Evolutionary conservation across 139 green algal genomes (phyloP).

Genomic region (Chlamydomonas urium): DNA sequence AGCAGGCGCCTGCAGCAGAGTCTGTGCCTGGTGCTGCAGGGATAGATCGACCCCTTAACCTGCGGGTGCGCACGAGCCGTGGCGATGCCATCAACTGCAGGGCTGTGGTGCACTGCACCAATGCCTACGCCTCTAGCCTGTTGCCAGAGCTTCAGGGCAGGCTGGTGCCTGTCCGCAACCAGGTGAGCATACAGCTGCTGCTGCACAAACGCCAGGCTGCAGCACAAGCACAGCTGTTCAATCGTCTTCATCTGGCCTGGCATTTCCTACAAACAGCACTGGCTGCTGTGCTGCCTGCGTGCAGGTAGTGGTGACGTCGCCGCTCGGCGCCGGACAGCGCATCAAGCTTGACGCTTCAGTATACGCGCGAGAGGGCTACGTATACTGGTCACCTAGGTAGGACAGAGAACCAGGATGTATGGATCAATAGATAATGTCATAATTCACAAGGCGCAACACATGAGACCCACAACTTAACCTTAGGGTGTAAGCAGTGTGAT

Average conservation of each 20-base stretch:
- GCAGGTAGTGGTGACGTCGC: conserved; percentile 12
- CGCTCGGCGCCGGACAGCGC: neutral
- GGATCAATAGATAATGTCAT: too few relatives aligned
- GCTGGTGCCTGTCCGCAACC: conserved; percentile 31
- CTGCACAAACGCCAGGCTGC: neutral
- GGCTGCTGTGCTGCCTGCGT: neutral
- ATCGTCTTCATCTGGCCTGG: too few relatives aligned
- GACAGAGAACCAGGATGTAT: too few relatives aligned
- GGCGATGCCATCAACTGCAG: conserved; percentile 2
- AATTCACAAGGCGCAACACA: too few relatives aligned
- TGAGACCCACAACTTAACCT: too few relatives aligned
- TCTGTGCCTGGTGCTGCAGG: neutral
- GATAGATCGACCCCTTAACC: neutral
- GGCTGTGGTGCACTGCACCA: conserved; percentile 28
- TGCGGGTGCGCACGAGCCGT: neutral
- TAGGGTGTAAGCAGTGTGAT: too few relatives aligned
- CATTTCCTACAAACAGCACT: neutral
- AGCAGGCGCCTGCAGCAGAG: neutral
- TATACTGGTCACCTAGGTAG: conserved; percentile 19
- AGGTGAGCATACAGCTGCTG: conserved; percentile 13
- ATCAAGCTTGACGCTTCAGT: conserved; percentile 21
- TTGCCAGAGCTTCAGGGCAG: conserved; percentile 19
- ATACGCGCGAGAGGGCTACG: conserved; percentile 21
- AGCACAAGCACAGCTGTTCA: neutral
- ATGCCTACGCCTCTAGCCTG: conserved; percentile 20